Evolutionary conservation across 805 yeast genomes (phyloP).

Genomic region (Cyberlindnera subsufficiens): DNA sequence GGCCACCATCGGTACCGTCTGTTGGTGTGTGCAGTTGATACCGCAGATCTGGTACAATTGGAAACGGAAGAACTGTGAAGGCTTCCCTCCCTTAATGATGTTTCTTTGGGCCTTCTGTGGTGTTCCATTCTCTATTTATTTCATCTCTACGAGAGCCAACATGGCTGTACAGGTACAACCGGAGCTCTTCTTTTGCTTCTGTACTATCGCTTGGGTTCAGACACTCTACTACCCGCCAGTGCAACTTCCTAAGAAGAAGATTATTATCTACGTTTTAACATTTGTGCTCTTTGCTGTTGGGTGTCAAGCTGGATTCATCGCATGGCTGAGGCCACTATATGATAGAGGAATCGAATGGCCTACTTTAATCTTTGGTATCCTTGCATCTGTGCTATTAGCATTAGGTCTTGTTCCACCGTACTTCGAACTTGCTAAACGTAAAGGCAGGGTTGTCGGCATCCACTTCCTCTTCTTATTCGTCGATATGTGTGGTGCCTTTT

Average conservation of each 20-base stretch:
- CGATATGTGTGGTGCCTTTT: conserved; percentile 79
- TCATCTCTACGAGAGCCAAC: conserved; percentile 64
- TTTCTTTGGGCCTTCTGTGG: conserved; percentile 76
- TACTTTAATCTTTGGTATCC: conserved; percentile 66
- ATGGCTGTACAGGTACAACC: conserved; percentile 86
- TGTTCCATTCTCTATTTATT: conserved; percentile 80
- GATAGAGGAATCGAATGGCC: conserved; percentile 66
- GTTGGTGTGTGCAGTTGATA: conserved; percentile 88
- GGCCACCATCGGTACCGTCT: conserved; percentile 84
- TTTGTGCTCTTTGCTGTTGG: conserved; percentile 47
- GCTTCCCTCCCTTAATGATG: conserved; percentile 86
- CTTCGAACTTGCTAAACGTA: conserved; percentile 69
- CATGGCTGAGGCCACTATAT: conserved; percentile 60
- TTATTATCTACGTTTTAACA: conserved; percentile 29
- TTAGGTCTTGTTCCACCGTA: conserved; percentile 87
- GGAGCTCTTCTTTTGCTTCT: conserved; percentile 68
- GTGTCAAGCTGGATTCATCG: conserved; percentile 60
- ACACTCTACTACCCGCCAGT: conserved; percentile 72
- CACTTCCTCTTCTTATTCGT: conserved; percentile 71
- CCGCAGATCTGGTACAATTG: conserved; percentile 82
- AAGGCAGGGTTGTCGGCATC: conserved; percentile 86
- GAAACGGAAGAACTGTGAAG: conserved; percentile 72
- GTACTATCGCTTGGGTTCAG: conserved; percentile 64
- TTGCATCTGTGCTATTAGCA: conserved; percentile 74
- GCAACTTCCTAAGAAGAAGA: conserved; percentile 29